Conservation (phyloP, 352 stramenopile species). For the Pythium utonaiense region DNA sequence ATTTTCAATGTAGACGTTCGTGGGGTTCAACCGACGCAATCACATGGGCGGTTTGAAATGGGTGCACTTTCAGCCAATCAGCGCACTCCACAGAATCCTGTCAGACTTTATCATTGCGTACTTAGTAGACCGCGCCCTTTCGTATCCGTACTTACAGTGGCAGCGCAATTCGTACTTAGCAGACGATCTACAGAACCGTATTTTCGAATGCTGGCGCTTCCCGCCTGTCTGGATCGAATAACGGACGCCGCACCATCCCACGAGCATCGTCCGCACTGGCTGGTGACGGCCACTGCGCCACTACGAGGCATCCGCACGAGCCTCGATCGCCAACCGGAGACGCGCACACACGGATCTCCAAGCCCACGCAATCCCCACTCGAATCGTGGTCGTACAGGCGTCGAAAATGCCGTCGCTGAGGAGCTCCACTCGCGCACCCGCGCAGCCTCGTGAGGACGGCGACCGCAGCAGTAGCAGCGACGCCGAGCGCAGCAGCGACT, state of each 20-base stretch:
- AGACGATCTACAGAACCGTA: background rate
- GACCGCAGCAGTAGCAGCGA: background rate
- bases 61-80: background rate
- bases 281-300: background rate
- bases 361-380: background rate
- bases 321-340: background rate
- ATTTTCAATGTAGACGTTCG: conserved; percentile 1
- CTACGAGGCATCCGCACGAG: background rate
- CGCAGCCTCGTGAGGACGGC: background rate
- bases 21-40: background rate
- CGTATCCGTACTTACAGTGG: background rate
- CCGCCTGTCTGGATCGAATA: background rate
- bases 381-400: background rate
- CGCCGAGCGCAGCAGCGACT: background rate
- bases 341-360: background rate
- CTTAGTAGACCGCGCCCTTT: background rate
- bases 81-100: background rate
- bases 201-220: conserved; percentile 4
- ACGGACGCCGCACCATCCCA: background rate
- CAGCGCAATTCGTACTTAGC: background rate
- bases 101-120: background rate
- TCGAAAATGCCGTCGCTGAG: background rate
- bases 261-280: background rate
- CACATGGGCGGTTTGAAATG: background rate
- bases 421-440: background rate